A percentile compares a stretch with the other conserved stretches of the same genome.
phyloP scores from a whole-genome alignment of 1,139 yeast species.

The Yamadazyma aaseri region DNA sequence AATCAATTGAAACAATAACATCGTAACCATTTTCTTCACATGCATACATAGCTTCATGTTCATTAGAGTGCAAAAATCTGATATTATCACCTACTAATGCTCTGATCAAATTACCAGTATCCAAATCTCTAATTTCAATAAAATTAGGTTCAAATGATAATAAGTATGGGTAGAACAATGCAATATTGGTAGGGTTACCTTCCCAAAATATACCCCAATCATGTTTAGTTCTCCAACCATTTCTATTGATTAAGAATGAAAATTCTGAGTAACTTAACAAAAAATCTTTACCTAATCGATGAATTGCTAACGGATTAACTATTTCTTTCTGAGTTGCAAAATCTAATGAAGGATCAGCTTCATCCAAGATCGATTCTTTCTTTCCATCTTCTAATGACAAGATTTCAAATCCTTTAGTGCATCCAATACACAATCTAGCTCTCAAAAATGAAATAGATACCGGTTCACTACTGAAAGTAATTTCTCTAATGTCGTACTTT shows the following conservation, averaged over 20 bases:
- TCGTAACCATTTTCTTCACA: conserved; percentile 91
- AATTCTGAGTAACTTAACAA: conserved; percentile 86
- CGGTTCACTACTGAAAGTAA: conserved; percentile 82
- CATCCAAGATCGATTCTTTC: conserved; percentile 80
- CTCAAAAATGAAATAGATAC: conserved; percentile 88
- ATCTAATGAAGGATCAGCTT: conserved; percentile 94
- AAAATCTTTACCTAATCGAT: conserved; percentile 85
- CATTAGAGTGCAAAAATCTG: conserved; percentile 80
- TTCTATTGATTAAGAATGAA: conserved; percentile 88
- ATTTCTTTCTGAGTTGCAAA: conserved; percentile 84
- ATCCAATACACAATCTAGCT: conserved; percentile 88
- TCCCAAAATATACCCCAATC: conserved; percentile 98
- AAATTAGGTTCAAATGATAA: conserved; percentile 87
- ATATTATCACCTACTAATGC: conserved; percentile 96
- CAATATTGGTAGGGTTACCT: conserved; percentile 89
- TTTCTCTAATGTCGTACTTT: conserved; percentile 70
- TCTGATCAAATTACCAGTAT: conserved; percentile 77
- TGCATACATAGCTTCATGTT: conserved; percentile 91
- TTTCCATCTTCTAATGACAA: conserved; percentile 77
- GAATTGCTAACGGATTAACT: conserved; percentile 87
- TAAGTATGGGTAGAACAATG: conserved; percentile 89
- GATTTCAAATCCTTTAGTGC: conserved; percentile 94
- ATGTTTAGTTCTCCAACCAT: conserved; percentile 95
- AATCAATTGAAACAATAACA: conserved; percentile 87
- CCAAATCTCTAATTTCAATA: conserved; percentile 90